These are phyloP conservation scores for Coemansia javaensis DNA, from an alignment of 192 early-diverging fungal genomes.

Conservation along the genomic window DNA sequence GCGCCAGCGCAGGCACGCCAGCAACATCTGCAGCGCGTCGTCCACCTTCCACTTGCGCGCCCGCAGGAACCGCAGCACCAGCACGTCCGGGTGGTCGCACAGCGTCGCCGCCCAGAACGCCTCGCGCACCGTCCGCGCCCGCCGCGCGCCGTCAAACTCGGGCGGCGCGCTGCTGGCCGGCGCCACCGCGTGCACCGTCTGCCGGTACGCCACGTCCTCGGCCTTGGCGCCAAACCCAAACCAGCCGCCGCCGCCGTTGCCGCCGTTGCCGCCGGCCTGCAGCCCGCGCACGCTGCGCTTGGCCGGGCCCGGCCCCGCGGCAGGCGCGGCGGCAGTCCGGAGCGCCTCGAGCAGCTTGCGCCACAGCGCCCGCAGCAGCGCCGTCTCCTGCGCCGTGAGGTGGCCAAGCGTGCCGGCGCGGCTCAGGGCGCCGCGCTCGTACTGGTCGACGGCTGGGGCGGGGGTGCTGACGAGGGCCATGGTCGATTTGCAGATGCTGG, in stretches of 20 bases:
- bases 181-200: conserved; percentile 27
- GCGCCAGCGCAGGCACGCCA: conserved; percentile 71
- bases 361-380: conserved; percentile 52
- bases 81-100: conserved; percentile 65
- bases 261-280: background rate
- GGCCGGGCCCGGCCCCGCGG: background rate
- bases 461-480: background rate
- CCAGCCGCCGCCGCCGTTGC: conserved; percentile 13
- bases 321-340: conserved; percentile 1
- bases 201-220: conserved; percentile 14
- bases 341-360: conserved; percentile 35
- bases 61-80: conserved; percentile 76
- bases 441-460: conserved; percentile 36
- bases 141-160: background rate
- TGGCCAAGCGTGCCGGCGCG: conserved; percentile 48
- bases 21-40: conserved; percentile 68
- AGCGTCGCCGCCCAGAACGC: conserved; percentile 61
- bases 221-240: conserved; percentile 31
- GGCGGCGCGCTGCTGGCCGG: conserved; percentile 18
- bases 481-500: no score
- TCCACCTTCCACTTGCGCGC: conserved; percentile 86
- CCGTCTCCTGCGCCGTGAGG: conserved; percentile 45
- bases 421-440: conserved; percentile 30
- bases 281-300: conserved; percentile 17
- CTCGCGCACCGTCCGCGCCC: conserved; percentile 41